A percentile compares a stretch with the other conserved stretches of the same genome.
Evolutionary conservation across 2,329 filamentous ascomycete genomes (phyloP).

Genomic region (Dothideomycetes sp.): DNA sequence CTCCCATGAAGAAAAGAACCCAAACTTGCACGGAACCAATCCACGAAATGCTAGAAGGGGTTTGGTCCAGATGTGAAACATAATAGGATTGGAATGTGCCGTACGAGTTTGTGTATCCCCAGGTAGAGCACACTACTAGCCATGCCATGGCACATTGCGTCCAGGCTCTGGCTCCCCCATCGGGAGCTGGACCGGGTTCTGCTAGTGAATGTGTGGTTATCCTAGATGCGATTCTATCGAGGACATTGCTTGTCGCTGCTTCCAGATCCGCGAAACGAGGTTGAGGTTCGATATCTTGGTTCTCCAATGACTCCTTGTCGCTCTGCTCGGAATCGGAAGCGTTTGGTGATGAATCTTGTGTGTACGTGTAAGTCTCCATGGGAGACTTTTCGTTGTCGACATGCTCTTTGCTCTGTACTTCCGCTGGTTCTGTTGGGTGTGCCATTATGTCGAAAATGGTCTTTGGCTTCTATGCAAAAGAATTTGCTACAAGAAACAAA

Average conservation of each 20-base stretch:
- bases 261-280: conserved; percentile 4
- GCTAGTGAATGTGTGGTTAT: conserved; percentile 27
- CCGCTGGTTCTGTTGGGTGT: too few species aligned
- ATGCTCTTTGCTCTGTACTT: too few species aligned
- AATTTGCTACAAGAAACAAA: too few species aligned
- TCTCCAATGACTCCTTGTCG: conserved; percentile 1
- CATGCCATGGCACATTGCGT: conserved; percentile 27
- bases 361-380: too few species aligned
- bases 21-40: conserved; percentile 43
- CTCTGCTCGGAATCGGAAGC: conserved; percentile 8
- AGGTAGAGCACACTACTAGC: conserved; percentile 27
- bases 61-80: conserved; percentile 23
- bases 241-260: conserved; percentile 17
- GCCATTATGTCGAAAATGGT: too few species aligned
- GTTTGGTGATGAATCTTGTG: too few species aligned
- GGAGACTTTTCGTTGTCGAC: too few species aligned
- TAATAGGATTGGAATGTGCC: conserved; percentile 43
- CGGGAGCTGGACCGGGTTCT: conserved; percentile 32
- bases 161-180: conserved; percentile 35
- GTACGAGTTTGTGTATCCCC: conserved; percentile 36
- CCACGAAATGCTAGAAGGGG: conserved; percentile 42
- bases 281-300: not conserved
- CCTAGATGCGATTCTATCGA: conserved; percentile 26
- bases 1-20: conserved; percentile 37
- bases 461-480: too few species aligned